These are phyloP conservation scores for Xylaria digitata DNA, from an alignment of 2,329 filamentous ascomycete genomes.

Conservation along the genomic window DNA sequence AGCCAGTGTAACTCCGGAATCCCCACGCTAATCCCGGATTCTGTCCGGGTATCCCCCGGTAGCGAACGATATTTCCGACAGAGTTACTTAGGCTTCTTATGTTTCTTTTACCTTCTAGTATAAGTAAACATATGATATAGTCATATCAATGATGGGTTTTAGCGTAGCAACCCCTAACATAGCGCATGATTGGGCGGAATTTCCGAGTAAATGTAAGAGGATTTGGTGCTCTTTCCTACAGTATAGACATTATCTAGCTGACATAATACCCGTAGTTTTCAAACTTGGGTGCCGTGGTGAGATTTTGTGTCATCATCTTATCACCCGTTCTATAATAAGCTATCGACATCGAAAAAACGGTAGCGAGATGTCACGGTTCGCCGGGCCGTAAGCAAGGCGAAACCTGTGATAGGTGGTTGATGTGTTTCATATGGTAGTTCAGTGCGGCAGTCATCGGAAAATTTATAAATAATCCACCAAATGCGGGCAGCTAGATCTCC, in stretches of 20 bases:
- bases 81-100: background rate
- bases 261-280: background rate
- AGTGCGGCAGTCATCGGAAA: background rate
- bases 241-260: background rate
- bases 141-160: no score
- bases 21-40: background rate
- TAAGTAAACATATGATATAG: no score
- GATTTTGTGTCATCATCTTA: background rate
- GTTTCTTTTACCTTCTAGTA: no score
- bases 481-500: background rate
- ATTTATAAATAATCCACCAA: slow-evolving; percentile 7
- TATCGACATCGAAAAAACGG: background rate
- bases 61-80: background rate
- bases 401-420: background rate
- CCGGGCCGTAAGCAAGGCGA: background rate
- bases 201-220: no score
- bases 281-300: background rate
- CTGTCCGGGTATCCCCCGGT: background rate
- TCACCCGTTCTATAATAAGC: background rate
- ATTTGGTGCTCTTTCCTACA: background rate
- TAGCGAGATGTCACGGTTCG: background rate
- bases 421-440: slow-evolving; percentile 6
- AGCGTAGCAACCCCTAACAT: no score
- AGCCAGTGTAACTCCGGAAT: background rate
- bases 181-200: no score